Evolutionary conservation across 768 basidiomycete species (phyloP).

Genomic region (Boletus insuetus): DNA sequence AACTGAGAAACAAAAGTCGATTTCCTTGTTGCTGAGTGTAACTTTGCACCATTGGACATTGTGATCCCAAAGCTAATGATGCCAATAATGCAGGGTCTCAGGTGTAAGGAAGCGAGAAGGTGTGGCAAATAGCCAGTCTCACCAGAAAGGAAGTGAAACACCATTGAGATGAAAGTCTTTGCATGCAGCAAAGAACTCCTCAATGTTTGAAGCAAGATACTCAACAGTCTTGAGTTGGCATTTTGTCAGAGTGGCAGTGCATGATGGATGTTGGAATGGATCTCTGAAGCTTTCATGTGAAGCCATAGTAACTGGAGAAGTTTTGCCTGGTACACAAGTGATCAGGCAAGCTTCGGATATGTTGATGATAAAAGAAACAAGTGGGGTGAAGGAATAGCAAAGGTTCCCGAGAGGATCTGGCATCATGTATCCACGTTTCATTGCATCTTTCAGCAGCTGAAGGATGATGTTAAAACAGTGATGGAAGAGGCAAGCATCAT

Average conservation of each 20-base stretch:
- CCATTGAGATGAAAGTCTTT: background rate
- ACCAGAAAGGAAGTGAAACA: background rate
- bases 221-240: too few species aligned
- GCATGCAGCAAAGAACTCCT: background rate
- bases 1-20: constrained; percentile 6
- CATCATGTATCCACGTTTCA: background rate
- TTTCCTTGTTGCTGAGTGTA: constrained; percentile 13
- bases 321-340: background rate
- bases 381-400: background rate
- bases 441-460: background rate
- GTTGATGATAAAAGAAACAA: background rate
- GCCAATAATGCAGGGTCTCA: background rate
- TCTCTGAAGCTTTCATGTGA: background rate
- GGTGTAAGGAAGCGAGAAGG: background rate
- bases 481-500: background rate
- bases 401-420: background rate
- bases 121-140: background rate
- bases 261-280: background rate
- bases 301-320: background rate
- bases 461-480: background rate
- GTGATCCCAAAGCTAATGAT: background rate
- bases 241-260: background rate
- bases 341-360: background rate
- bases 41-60: background rate
- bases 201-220: background rate